A percentile compares a stretch with the other conserved stretches of the same genome.
Conservation (phyloP, 495 filamentous ascomycete genomes). For the Lichenothelia convexa region DNA sequence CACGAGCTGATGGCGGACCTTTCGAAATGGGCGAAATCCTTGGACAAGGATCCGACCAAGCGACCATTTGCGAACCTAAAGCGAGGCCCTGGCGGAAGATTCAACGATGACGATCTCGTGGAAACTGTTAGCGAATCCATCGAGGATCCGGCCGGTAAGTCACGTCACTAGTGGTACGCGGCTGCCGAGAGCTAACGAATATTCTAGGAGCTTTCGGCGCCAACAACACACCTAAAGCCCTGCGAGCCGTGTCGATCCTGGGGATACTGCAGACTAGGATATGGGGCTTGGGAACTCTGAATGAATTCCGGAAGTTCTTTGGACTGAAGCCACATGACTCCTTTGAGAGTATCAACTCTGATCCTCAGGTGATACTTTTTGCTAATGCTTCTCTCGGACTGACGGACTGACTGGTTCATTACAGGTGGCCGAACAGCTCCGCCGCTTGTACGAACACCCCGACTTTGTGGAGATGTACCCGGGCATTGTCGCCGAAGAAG, state of each 20-base stretch:
- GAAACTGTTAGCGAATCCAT: slow-evolving; percentile 45
- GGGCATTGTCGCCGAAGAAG: slow-evolving; percentile 7
- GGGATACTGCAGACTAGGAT: slow-evolving; percentile 41
- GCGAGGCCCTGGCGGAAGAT: slow-evolving; percentile 39
- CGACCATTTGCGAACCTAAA: slow-evolving; percentile 43
- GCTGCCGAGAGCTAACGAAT: background rate
- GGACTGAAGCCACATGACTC: slow-evolving; percentile 35
- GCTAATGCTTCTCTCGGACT: too few relatives aligned
- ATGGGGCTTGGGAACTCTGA: slow-evolving; percentile 42
- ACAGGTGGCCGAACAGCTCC: slow-evolving; percentile 32
- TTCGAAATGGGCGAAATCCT: slow-evolving; percentile 33
- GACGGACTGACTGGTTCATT: too few relatives aligned
- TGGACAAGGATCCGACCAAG: slow-evolving; percentile 43
- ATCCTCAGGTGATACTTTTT: too few relatives aligned
- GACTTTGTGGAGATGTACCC: slow-evolving; percentile 45
- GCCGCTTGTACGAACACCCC: slow-evolving; percentile 38
- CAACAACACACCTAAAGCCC: slow-evolving; percentile 38
- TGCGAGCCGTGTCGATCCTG: slow-evolving; percentile 39
- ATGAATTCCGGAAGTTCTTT: slow-evolving; percentile 47
- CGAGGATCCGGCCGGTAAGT: slow-evolving; percentile 40
- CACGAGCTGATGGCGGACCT: slow-evolving; percentile 41
- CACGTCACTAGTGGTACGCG: background rate
- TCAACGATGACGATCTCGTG: slow-evolving; percentile 49
- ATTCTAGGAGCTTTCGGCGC: slow-evolving; percentile 25
- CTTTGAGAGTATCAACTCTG: slow-evolving; percentile 47